Base-by-base conservation (phyloP, 495 filamentous ascomycete species). In the Penicillium macrosclerotiorum region DNA sequence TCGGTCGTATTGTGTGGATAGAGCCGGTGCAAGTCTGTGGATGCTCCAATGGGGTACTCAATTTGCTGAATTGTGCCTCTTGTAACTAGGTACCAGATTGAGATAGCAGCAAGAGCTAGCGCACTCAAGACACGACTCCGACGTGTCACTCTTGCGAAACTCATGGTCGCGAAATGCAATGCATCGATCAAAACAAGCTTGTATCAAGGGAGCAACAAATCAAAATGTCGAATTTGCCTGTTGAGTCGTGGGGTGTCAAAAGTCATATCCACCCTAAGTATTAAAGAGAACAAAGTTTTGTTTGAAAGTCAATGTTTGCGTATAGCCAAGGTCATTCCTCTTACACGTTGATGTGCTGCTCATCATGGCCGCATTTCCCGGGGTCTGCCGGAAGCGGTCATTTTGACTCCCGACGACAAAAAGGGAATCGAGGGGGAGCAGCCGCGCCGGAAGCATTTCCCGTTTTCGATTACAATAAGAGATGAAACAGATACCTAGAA, bases 21-120 rank as follows among this genome's bases (percentile, higher is more conserved):
- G 2, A 19, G 5, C 5, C 25, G 23, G 17, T 37, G 36, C 18
- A 23, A n/a, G 5, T 29, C 36, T 17, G n/a, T n/a, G n/a, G n/a
- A n/a, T n/a, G n/a, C n/a, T n/a, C 37, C 29, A 30, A 42, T 31
- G 11, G 13, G 13, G 8, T 25, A 19, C 8, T n/a, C 27, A 11
- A 17, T 30, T 17, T 41, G 27, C 12, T 14, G 14, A 13, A 16
- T 13, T 9, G 5, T 19, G 16, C 2, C 3, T 29, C 23, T 5
- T 37, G 24, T 29, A 11, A 27, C 9, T 26, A 50, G 26, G n/a
- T 39, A 50, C 47, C 47, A 50, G 16, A 43, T 13, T 1, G 47
- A 33, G 11, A 37, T 9, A 16, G 35, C 35, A 19, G 14, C 26
- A 17, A 50, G 40, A 40, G 24, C 14, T 12, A 44, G 29, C 17